Evolutionary conservation across 768 basidiomycete species (phyloP).

Genomic region (Rhodotorula graminis): DNA sequence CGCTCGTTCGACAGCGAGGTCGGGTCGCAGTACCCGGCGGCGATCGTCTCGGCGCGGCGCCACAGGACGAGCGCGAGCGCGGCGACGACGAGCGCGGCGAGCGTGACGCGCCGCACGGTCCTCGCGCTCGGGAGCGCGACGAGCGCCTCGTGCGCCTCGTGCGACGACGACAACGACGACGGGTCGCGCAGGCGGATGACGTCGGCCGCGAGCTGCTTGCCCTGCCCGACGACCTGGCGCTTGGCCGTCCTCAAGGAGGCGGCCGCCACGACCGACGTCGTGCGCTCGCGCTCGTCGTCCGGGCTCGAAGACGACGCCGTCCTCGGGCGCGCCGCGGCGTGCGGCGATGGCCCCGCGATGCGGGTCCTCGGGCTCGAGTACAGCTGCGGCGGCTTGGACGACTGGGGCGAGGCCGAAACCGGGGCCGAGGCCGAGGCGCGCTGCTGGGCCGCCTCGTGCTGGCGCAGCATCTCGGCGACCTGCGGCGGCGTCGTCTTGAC

Average conservation of each 20-base stretch:
- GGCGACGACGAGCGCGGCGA: not conserved
- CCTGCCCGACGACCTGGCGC: not conserved
- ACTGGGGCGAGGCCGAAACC: not conserved
- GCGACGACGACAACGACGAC: not conserved
- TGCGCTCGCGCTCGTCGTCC: not conserved
- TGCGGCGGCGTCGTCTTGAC: constrained; percentile 18
- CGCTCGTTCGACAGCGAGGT: constrained; percentile 42
- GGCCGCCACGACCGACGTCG: too few relatives aligned
- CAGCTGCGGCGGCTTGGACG: not conserved
- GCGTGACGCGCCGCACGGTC: not conserved
- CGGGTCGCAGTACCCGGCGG: constrained; percentile 49
- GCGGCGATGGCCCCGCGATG: not conserved
- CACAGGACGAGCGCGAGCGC: constrained; percentile 18
- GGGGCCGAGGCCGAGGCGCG: not conserved
- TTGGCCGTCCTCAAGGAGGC: not conserved
- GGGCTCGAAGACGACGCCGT: constrained; percentile 2
- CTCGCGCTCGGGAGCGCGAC: too few relatives aligned
- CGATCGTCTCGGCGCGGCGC: constrained; percentile 30
- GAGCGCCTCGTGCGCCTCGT: too few relatives aligned
- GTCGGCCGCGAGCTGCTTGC: not conserved
- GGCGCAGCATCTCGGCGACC: not conserved
- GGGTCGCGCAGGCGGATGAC: not conserved
- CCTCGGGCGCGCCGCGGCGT: not conserved
- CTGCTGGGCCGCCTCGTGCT: not conserved
- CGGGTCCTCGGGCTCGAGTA: not conserved